Evolutionary conservation across 345 rosid species (phyloP), one percentile per base, ranked within the genome.

Genomic region (Durio zibethinus): DNA sequence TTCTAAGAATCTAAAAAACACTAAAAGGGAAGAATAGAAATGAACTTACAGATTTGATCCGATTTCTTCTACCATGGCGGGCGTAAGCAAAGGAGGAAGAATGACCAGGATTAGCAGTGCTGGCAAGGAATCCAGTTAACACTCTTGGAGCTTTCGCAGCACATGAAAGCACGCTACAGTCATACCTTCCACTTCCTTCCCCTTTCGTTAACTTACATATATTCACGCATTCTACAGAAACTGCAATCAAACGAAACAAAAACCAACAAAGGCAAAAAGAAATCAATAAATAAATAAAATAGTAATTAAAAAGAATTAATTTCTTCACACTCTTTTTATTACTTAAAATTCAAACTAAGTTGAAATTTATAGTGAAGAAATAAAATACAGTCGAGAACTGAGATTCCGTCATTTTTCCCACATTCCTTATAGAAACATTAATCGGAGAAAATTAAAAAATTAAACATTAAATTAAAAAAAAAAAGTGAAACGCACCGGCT

Each of bases 111-210:
- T 90, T 92, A 0, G 97, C 87, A 31, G 99, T 93, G 87, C 84
- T 90, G 4, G 97, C 94, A 43, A 93, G 92, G 83, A 89, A 92
- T 33, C 99, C 97, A 31, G 98, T 90, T 86, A 96, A 81, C 53
- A 85, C 93, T 80, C 97, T 89, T 5, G 98, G 98, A 74, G 94
- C 93, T 85, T 90, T 93, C 94, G 92, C 91, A 61, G 97, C 94
- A 79, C 97, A 93, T 0, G 97, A 93, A 63, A 96, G 88, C 42
- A 88, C 88, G 68, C 77, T 89, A 85, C 97, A 93, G 79, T 90
- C 98, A 36, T 80, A 85, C 86, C 90, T 90, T 61, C 84, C 90
- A 74, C 82, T 82, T 42, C 78, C 92, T n/a, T 92, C 97, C 78
- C 93, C 91, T 84, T 92, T 91, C 21, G 90, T 79, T 75, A 92